Percentiles rank a stretch among this genome's conserved stretches.
These are phyloP conservation scores for Yarrowia phangngaensis DNA, from an alignment of 805 yeast genomes.

Conservation along the genomic window DNA sequence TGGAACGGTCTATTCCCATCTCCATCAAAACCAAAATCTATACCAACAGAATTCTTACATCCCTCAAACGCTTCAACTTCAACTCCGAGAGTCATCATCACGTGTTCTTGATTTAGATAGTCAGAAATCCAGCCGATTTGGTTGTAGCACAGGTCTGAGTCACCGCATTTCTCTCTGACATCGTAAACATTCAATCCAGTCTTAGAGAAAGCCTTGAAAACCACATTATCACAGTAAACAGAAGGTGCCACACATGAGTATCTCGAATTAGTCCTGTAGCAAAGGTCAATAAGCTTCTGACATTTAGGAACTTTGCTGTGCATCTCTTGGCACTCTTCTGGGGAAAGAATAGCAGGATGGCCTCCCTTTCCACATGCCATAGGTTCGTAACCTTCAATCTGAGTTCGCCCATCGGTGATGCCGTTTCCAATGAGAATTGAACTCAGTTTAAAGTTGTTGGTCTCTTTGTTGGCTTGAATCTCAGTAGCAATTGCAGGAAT, in stretches of 20 bases:
- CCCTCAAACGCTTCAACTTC: constrained; percentile 55
- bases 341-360: constrained; percentile 59
- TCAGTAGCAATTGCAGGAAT: constrained; percentile 74
- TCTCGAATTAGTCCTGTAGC: constrained; percentile 58
- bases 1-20: constrained; percentile 93
- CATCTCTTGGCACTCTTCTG: constrained; percentile 69
- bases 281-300: constrained; percentile 54
- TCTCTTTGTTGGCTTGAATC: constrained; percentile 45
- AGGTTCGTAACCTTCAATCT: constrained; percentile 75
- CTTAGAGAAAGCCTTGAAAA: constrained; percentile 55
- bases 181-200: constrained; percentile 65
- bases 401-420: constrained; percentile 76
- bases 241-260: constrained; percentile 85
- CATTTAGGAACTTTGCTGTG: constrained; percentile 60
- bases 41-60: constrained; percentile 64
- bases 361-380: constrained; percentile 95
- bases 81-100: constrained; percentile 75
- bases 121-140: constrained; percentile 66
- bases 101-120: constrained; percentile 70
- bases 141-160: constrained; percentile 58
- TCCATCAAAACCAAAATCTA: constrained; percentile 78
- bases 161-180: constrained; percentile 49
- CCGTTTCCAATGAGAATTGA: constrained; percentile 92
- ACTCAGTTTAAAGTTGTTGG: constrained; percentile 58
- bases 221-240: constrained; percentile 70